Evolutionary conservation across 192 early-diverging fungal genomes (phyloP), one percentile per base, ranked within the genome.

Genomic region (Dissophora ornata): DNA sequence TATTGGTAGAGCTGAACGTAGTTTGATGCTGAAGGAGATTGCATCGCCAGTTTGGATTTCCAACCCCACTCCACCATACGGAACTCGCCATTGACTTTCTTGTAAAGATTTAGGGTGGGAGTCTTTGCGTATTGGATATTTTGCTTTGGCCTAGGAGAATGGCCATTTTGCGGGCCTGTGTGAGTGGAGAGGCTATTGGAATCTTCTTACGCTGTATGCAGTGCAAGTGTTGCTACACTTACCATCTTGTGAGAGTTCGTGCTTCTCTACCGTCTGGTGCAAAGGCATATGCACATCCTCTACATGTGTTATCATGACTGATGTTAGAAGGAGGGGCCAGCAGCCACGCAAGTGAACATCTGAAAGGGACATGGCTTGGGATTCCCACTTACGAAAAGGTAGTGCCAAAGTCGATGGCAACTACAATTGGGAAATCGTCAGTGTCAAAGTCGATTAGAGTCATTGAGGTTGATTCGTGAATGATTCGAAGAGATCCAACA

Each of bases 41-140:
- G 63, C 57, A 69, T 62, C 42, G 16, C 24, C 44, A 57, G 33
- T 52, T 69, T 69, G 4, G 80, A 74, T 28, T 77, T 64, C 46
- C 77, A 61, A 0, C 80, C 80, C 80, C 80, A 81, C 15, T 70
- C 80, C 15, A 81, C 34, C 34, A 79, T 34, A 33, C 53, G 62
- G 34, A 58, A 58, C 51, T 54, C 45, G 24, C 62, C 51, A 15
- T 68, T 67, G 42, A 58, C 57, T 13, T 79, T 58, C 30, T 61
- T 47, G 62, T 81, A 81, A 26, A 81, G 80, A 32, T 66, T 62
- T 13, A 81, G 53, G 25, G 74, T 81, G 16, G 80, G 74, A 9
- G 74, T 71, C 38, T 81, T 81, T 32, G 80, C 74, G 62, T 79
- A 79, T 46, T 54, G 50, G n/a, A 64, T 64, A 34, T 63, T 52